Percentiles rank a stretch among this genome's conserved stretches.
Conservation (phyloP, 2,329 filamentous ascomycete genomes). For the Lachnellula arida region DNA sequence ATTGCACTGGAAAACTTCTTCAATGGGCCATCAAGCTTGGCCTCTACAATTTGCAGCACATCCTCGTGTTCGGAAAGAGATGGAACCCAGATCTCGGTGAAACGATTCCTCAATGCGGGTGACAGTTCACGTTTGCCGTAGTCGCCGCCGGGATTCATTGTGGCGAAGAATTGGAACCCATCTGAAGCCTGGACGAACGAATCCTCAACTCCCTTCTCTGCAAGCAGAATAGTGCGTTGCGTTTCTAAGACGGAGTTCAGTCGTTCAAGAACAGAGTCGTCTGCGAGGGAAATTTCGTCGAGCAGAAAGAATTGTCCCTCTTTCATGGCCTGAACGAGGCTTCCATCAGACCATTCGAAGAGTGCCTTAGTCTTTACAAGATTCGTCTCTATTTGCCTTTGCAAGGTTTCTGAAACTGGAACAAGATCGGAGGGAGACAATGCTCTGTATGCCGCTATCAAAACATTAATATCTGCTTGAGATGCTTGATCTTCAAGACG, state of each 20-base stretch:
- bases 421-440: constrained; percentile 43
- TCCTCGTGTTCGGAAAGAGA: constrained; percentile 80
- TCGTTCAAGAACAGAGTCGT: constrained; percentile 93
- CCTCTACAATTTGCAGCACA: constrained; percentile 76
- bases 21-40: constrained; percentile 60
- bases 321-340: constrained; percentile 90
- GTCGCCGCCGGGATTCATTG: constrained; percentile 98
- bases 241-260: constrained; percentile 96
- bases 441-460: constrained; percentile 41
- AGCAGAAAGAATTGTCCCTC: constrained; percentile 85
- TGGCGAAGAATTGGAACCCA: constrained; percentile 93
- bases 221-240: constrained; percentile 77
- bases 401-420: constrained; percentile 27
- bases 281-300: constrained; percentile 95
- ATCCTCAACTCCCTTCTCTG: constrained; percentile 86
- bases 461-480: constrained; percentile 52
- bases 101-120: constrained; percentile 88
- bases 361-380: constrained; percentile 70
- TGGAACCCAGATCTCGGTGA: constrained; percentile 98
- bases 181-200: constrained; percentile 70
- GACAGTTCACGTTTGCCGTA: constrained; percentile 98
- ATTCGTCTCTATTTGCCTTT: constrained; percentile 38
- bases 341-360: constrained; percentile 96
- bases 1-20: constrained; percentile 62
- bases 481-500: constrained; percentile 43